These are phyloP conservation scores for Cynara cardunculus DNA, from an alignment of 129 eudicot species.

Conservation along the genomic window DNA sequence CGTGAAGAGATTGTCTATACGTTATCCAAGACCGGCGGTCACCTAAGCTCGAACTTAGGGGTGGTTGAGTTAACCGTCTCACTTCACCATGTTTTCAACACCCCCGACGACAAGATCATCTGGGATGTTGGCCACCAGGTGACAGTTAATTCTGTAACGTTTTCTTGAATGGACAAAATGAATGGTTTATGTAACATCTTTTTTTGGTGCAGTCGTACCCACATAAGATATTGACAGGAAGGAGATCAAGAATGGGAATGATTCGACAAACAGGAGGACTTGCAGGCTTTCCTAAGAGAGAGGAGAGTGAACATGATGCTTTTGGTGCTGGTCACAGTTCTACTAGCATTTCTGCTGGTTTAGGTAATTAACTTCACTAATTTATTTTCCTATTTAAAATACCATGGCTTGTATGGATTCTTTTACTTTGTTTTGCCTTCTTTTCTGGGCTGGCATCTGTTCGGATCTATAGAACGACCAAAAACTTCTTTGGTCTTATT, in stretches of 20 bases:
- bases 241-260: slow-evolving; percentile 64
- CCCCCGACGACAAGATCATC: slow-evolving; percentile 54
- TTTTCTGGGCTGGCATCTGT: neutral
- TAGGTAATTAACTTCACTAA: slow-evolving; percentile 30
- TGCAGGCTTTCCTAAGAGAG: slow-evolving; percentile 76
- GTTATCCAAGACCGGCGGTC: slow-evolving; percentile 69
- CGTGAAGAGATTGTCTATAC: slow-evolving; percentile 55
- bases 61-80: slow-evolving; percentile 64
- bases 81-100: slow-evolving; percentile 62
- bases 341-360: slow-evolving; percentile 75
- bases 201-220: slow-evolving; percentile 44
- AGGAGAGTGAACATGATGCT: slow-evolving; percentile 67
- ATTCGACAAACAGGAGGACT: slow-evolving; percentile 64
- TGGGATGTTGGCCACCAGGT: slow-evolving; percentile 96
- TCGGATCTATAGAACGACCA: neutral
- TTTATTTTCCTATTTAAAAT: neutral
- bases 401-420: too few relatives aligned
- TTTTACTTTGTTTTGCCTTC: neutral
- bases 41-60: slow-evolving; percentile 69
- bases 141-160: too few relatives aligned
- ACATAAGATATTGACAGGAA: slow-evolving; percentile 72
- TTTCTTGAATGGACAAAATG: too few relatives aligned
- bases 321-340: slow-evolving; percentile 83
- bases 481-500: neutral
- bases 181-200: too few relatives aligned